These are phyloP conservation scores for Aspergillus pseudoterreus DNA, from an alignment of 2,329 filamentous ascomycete species.

Conservation along the genomic window DNA sequence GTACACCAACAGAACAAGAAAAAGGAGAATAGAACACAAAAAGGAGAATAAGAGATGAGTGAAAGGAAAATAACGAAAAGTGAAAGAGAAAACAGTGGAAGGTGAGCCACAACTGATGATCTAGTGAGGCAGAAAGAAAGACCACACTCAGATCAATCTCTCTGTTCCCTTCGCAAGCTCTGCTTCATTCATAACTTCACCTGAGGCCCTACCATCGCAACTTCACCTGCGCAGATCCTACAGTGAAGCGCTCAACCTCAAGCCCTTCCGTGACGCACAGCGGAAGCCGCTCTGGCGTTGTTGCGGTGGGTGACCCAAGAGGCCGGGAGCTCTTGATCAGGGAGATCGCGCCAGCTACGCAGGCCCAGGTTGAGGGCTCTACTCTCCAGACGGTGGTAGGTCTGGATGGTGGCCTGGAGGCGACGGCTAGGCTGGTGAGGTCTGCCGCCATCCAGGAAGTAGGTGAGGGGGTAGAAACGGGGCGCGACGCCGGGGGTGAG, in stretches of 20 bases:
- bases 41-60: not conserved
- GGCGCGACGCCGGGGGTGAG: conserved; percentile 5
- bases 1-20: not conserved
- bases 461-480: conserved; percentile 15
- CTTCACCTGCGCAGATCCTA: not conserved
- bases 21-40: not conserved
- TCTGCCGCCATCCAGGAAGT: conserved; percentile 14
- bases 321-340: conserved; percentile 12
- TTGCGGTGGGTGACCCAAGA: conserved; percentile 9
- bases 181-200: not conserved
- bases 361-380: conserved; percentile 7
- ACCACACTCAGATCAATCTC: too few relatives aligned
- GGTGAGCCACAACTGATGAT: too few relatives aligned
- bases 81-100: too few relatives aligned
- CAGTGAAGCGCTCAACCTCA: not conserved
- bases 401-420: conserved; percentile 8
- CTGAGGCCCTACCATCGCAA: not conserved
- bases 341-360: conserved; percentile 18
- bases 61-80: not conserved
- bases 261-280: not conserved
- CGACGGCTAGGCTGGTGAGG: conserved; percentile 14
- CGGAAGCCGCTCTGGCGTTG: not conserved
- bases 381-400: conserved; percentile 16
- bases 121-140: too few relatives aligned
- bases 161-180: too few relatives aligned